Base-by-base conservation (phyloP, 148 eudicot species). In the Nyssa sinensis region DNA sequence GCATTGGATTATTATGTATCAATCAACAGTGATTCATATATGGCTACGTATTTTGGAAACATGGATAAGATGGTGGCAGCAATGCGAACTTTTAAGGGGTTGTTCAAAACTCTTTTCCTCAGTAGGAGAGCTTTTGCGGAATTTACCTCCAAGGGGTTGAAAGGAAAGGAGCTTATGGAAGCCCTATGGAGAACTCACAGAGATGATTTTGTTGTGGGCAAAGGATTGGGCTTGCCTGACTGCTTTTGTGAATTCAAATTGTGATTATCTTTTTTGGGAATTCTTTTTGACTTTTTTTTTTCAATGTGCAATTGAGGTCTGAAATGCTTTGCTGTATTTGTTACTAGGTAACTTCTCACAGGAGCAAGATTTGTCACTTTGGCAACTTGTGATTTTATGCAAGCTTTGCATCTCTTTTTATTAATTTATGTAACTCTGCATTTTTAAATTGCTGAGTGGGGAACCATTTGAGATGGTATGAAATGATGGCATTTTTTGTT, bases 61-160 rank as follows among this genome's bases (percentile, higher is more conserved):
- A 96, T 96, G 98, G 98, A 93, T 77, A 96, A 93, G 79, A 96
- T 93, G 98, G 99, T 96, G 24, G 87, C 99, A 1, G 99, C 99
- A 27, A 93, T 96, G 97, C 77, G 99, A 37, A 92, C 99, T 28
- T 86, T 69, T 21, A 85, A 84, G 79, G 99, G 97, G 68, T 68
- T 87, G 80, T 80, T 79, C 41, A 93, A 82, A 78, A 96, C 99
- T 5, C 74, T 96, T 70, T 85, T 91, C 70, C 79, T 93, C 77
- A 93, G 84, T 74, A 81, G 99, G 72, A 87, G 86, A 74, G 93
- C 82, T 30, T 93, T 93, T 82, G 86, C 99, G 0, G 86, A 79
- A 68, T 82, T 91, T 12, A 82, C 86, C 65, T 75, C 85, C 25
- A 74, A 80, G 70, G 97, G 97, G 23, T 69, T 91, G 74, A 62